Conservation (phyloP, 2,329 filamentous ascomycete species). For the Claviceps citrina region DNA sequence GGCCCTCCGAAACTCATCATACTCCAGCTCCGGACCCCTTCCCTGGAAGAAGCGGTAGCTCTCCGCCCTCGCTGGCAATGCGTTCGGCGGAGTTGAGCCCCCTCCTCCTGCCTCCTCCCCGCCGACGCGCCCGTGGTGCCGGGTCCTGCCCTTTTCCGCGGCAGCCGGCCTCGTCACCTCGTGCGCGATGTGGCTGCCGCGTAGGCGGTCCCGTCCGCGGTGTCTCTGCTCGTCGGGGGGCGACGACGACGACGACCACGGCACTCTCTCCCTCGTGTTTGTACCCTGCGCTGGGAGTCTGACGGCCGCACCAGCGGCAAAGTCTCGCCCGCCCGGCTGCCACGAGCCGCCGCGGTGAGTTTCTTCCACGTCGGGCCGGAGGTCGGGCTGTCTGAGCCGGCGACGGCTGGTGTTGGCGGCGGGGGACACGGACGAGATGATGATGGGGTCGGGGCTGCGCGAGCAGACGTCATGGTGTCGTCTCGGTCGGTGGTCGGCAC, state of each 20-base stretch:
- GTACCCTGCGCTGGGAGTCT: too few species aligned
- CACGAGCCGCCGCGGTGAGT: too few species aligned
- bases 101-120: too few species aligned
- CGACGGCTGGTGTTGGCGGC: not conserved
- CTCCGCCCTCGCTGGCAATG: constrained; percentile 9
- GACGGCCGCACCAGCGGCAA: too few species aligned
- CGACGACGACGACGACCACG: not conserved
- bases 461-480: not conserved
- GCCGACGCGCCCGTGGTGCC: too few species aligned
- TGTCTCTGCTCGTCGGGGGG: not conserved
- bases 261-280: not conserved
- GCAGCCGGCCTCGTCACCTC: not conserved
- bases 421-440: not conserved
- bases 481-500: not conserved
- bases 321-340: too few species aligned
- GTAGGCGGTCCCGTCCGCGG: not conserved
- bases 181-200: not conserved
- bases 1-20: constrained; percentile 11
- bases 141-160: too few species aligned
- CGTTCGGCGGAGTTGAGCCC: too few species aligned
- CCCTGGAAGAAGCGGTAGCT: constrained; percentile 16
- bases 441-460: not conserved
- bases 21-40: constrained; percentile 10
- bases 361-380: too few species aligned
- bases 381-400: not conserved